Conservation (phyloP, 306 rosid genomes). For the Cicer chorassanicum region DNA sequence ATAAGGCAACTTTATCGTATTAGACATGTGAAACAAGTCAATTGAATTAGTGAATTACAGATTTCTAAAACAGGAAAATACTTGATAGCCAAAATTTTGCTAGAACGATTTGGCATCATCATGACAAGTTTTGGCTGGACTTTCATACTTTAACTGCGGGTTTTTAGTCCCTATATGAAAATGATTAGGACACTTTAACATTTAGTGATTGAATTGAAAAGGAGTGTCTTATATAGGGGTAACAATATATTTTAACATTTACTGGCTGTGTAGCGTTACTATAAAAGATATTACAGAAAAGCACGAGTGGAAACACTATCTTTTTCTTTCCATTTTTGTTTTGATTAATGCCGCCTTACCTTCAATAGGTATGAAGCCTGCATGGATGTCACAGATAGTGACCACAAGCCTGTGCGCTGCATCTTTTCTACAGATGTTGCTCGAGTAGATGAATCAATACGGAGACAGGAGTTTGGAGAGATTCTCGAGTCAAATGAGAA, state of each 20-base stretch:
- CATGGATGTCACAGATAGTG: constrained; percentile 98
- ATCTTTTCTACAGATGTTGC: constrained; percentile 82
- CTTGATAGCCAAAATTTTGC: background rate
- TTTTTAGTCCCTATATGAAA: background rate
- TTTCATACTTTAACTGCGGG: background rate
- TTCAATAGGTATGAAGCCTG: constrained; percentile 86
- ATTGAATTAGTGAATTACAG: background rate
- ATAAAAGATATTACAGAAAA: constrained; percentile 11
- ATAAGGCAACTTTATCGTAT: constrained; percentile 21
- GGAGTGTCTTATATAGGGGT: background rate
- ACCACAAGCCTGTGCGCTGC: constrained; percentile 98
- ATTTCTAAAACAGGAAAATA: constrained; percentile 27
- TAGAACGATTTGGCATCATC: background rate
- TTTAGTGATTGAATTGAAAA: constrained; percentile 8
- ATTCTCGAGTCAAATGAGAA: constrained; percentile 74
- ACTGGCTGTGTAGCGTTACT: background rate
- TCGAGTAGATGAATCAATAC: constrained; percentile 85
- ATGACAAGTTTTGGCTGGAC: background rate
- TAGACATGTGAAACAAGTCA: constrained; percentile 26
- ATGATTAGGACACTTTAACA: constrained; percentile 15
- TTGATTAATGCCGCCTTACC: constrained; percentile 35
- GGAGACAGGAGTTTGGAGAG: constrained; percentile 90
- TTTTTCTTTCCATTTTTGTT: constrained; percentile 39
- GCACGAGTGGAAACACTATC: background rate
- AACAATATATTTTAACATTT: constrained; percentile 29